A percentile compares a stretch with the other conserved stretches of the same genome.
Conservation (phyloP, 768 basidiomycete species). For the Thelephora aurantiotincta region DNA sequence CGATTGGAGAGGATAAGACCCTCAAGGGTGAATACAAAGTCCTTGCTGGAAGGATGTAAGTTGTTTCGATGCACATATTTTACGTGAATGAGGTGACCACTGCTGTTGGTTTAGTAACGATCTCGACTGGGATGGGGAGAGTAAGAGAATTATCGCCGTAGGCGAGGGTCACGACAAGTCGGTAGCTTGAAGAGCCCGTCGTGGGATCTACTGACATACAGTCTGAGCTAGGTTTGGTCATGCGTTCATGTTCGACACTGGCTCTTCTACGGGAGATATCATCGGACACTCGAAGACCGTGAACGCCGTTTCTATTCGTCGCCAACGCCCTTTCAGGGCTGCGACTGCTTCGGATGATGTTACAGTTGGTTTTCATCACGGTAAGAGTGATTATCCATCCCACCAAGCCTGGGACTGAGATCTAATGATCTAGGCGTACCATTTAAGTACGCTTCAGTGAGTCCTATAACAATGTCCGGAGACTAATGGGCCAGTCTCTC, state of each 20-base stretch:
- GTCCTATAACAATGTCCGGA: no score
- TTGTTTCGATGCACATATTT: background rate
- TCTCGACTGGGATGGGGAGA: conserved; percentile 92
- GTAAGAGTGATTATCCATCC: conserved; percentile 18
- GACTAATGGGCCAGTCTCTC: no score
- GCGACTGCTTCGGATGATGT: conserved; percentile 79
- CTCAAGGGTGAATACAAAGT: conserved; percentile 74
- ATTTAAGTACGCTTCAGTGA: conserved; percentile 50
- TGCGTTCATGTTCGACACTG: conserved; percentile 74
- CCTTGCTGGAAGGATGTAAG: conserved; percentile 57
- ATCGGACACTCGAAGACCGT: conserved; percentile 82
- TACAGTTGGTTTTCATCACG: conserved; percentile 73
- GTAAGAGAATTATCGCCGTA: conserved; percentile 88
- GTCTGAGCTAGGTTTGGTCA: conserved; percentile 51
- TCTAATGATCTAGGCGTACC: conserved; percentile 41
- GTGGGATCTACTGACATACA: background rate
- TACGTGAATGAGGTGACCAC: conserved; percentile 5
- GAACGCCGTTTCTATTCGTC: conserved; percentile 80
- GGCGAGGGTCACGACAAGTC: conserved; percentile 89
- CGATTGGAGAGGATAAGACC: conserved; percentile 67
- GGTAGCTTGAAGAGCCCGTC: conserved; percentile 1
- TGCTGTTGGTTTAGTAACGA: conserved; percentile 48
- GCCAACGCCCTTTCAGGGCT: conserved; percentile 83
- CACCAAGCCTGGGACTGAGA: background rate
- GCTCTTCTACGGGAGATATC: conserved; percentile 79